Evolutionary conservation across 352 stramenopile genomes (phyloP), one percentile per base, ranked within the genome.

Genomic region (Phytophthora fragariae): DNA sequence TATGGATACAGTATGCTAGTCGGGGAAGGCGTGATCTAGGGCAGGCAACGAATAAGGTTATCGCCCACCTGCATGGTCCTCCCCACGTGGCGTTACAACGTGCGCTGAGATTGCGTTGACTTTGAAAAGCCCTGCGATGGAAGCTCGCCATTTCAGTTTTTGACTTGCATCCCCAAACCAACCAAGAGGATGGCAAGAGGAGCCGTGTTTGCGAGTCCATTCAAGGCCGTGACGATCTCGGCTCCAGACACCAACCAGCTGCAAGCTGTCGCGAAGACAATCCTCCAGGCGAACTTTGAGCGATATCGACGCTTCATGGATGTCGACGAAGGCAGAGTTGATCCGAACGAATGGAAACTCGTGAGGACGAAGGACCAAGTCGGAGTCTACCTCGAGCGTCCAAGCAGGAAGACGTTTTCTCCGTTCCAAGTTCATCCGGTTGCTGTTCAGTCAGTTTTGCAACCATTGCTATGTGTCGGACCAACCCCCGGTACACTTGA

Each of bases 291-390:
- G 37, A 79, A 75, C 46, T 33, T 80, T 10, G 57, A 62, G 5
- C 63, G 78, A 27, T 85, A 87, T 62, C 68, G 73, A 46, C 56
- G 52, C 33, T 79, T 79, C 39, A 14, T 68, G 19, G 49, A 53
- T 27, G 49, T 31, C 1, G 54, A 75, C 15, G 50, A 52, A 15
- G 62, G 67, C 2, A 66, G 57, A 49, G 67, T 75, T 10, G 63
- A 63, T 46, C 15, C 56, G n/a, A 70, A n/a, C 8, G 9, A 49
- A 8, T 80, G 73, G 73, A 80, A 80, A 44, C 47, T 62, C 41
- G 62, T 72, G 8, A 74, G 77, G 44, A 54, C 39, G 14, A 62
- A 63, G 21, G 60, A 61, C 12, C 50, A 65, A 68, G 52, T 62
- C 5, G 58, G 55, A 54, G 67, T 75, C 8, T 79, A 73, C 68